Evolutionary conservation across 768 basidiomycete genomes (phyloP).

Genomic region (Amanita exitialis): DNA sequence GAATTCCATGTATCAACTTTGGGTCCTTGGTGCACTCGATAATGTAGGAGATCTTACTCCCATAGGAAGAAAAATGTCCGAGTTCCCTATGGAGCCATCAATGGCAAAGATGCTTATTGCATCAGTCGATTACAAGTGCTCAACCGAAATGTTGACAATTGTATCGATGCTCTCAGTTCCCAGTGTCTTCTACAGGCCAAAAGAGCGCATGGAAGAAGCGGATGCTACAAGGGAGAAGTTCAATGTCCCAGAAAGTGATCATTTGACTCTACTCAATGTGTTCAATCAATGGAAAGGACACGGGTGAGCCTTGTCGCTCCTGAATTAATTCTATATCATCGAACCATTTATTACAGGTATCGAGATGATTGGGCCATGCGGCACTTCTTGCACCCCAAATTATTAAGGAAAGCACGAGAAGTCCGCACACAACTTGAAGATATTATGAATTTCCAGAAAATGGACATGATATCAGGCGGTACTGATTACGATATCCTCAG

Average conservation of each 20-base stretch:
- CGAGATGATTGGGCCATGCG: slow-evolving; percentile 92
- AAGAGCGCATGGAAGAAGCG: slow-evolving; percentile 94
- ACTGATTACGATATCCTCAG: slow-evolving; percentile 90
- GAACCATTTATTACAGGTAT: slow-evolving; percentile 35
- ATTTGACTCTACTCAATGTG: slow-evolving; percentile 90
- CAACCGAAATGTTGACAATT: slow-evolving; percentile 93
- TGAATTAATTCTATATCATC: background rate
- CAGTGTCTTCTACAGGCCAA: slow-evolving; percentile 94
- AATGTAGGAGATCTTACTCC: slow-evolving; percentile 95
- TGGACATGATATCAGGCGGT: slow-evolving; percentile 84
- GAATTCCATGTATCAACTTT: slow-evolving; percentile 99
- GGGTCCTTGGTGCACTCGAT: slow-evolving; percentile 96
- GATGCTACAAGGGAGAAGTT: slow-evolving; percentile 98
- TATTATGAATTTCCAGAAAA: slow-evolving; percentile 99
- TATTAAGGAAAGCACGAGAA: slow-evolving; percentile 90
- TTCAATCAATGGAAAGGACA: slow-evolving; percentile 98
- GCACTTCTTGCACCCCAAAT: slow-evolving; percentile 95
- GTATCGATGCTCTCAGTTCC: slow-evolving; percentile 99
- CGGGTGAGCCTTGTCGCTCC: slow-evolving; percentile 44
- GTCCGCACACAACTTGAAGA: slow-evolving; percentile 94
- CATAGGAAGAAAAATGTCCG: slow-evolving; percentile 93
- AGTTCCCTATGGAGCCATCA: slow-evolving; percentile 98
- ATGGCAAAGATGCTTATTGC: slow-evolving; percentile 99
- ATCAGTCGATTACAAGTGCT: slow-evolving; percentile 89
- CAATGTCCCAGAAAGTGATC: slow-evolving; percentile 97